Percentiles rank a stretch among this genome's conserved stretches.
phyloP scores from a whole-genome alignment of 768 basidiomycete species.

The Dioszegia aurantiaca region DNA sequence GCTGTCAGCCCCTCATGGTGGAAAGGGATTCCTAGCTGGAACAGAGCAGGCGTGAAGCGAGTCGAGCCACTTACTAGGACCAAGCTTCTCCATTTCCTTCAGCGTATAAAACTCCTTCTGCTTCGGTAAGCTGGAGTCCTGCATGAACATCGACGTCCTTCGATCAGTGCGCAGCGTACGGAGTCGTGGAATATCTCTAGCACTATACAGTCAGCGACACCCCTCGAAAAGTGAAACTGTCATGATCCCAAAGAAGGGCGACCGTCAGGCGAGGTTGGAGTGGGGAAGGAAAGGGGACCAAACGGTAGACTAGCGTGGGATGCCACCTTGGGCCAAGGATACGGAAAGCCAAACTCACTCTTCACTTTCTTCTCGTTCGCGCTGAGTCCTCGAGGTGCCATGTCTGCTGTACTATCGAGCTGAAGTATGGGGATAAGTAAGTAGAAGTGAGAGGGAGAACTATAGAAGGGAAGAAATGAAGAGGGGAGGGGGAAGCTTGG shows the following conservation, averaged over 20 bases:
- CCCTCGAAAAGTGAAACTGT: background rate
- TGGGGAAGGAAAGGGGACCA: background rate
- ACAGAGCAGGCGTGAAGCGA: background rate
- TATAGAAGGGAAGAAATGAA: background rate
- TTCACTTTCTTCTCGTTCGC: constrained; percentile 85
- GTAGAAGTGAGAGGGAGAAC: background rate
- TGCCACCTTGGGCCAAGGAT: background rate
- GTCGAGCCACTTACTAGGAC: constrained; percentile 43
- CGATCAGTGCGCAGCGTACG: constrained; percentile 57
- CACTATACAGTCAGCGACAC: constrained; percentile 50
- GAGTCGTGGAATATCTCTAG: constrained; percentile 92
- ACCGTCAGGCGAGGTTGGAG: background rate
- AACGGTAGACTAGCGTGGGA: background rate
- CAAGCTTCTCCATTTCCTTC: constrained; percentile 81
- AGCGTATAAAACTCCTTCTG: constrained; percentile 85
- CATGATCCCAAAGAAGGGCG: background rate
- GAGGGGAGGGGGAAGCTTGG: background rate
- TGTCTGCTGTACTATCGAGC: constrained; percentile 9
- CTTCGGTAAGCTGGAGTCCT: background rate
- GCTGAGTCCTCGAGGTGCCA: constrained; percentile 66
- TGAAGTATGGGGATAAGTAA: background rate
- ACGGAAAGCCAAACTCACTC: constrained; percentile 36
- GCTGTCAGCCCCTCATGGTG: background rate
- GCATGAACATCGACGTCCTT: too few relatives aligned
- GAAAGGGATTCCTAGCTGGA: background rate